Base-by-base conservation (phyloP, 352 stramenopile genomes). In the Globisporangium orthogonon region DNA sequence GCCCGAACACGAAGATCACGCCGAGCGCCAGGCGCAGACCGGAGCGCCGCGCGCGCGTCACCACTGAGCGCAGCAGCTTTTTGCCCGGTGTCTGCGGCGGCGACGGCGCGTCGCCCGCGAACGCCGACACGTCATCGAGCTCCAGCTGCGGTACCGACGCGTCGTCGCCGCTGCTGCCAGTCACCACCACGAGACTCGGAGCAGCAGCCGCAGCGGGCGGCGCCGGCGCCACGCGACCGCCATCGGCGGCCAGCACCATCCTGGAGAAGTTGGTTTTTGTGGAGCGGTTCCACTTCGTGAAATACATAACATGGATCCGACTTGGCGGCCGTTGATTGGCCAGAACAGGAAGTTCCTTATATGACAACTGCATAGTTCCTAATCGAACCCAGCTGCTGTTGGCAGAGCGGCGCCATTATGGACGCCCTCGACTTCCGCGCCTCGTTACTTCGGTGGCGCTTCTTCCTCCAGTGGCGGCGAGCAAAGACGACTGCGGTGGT, bases 1-100 rank as follows among this genome's bases (percentile, higher is more conserved):
- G 54, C n/a, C 55, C 55, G n/a, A 61, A 61, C 46, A 61, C 49
- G 47, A 61, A 61, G 55, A 61, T 61, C 55, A 55, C 55, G 28
- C 35, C 46, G 23, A 61, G 55, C 29, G 55, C 55, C 15, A 54
- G 23, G 3, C 55, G 55, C 46, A 55, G 39, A 2, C 55, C 55
- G 17, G 39, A 50, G 45, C 55, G 55, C 18, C 55, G 55, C 37
- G 55, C 47, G 7, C 47, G 55, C n/a, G 55, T 61, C 55, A 41
- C 55, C 18, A 55, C 55, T 18, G 28, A 35, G 54, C 45, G 54
- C 44, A 59, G 13, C 23, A 59, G 35, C 44, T 44, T 33, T 33
- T 59, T 59, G 54, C 31, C 37, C 2, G 37, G 37, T 13, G 37
- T 30, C 31, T 39, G 50, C 33, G 46, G 44, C 43, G 47, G 47